phyloP scores from a whole-genome alignment of 306 rosid species.

The Sesbania bispinosa region DNA sequence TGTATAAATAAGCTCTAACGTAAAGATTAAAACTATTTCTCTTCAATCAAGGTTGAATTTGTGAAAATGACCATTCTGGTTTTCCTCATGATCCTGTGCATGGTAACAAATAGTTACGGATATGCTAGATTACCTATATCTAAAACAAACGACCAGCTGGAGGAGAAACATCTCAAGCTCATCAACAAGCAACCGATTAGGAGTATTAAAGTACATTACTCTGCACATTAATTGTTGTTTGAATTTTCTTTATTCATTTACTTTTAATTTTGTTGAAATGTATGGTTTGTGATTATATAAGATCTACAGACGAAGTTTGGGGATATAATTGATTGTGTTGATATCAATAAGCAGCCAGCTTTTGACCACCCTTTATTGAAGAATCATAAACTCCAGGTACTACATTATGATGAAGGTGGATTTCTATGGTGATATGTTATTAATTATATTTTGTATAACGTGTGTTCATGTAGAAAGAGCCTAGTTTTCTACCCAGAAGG shows the following conservation, averaged over 20 bases:
- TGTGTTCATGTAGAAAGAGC: background rate
- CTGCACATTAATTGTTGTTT: background rate
- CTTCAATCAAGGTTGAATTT: too few species aligned
- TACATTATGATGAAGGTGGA: background rate
- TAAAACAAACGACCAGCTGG: too few species aligned
- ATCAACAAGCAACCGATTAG: background rate
- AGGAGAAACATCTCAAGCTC: background rate
- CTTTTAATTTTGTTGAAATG: background rate
- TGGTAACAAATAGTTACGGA: too few species aligned
- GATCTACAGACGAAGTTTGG: background rate
- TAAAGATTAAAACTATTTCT: too few species aligned
- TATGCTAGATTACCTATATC: too few species aligned
- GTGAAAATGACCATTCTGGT: too few species aligned
- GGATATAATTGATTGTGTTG: constrained; percentile 2
- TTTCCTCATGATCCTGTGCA: too few species aligned
- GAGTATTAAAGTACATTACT: constrained; percentile 3
- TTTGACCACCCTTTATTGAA: constrained; percentile 6
- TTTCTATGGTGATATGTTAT: background rate
- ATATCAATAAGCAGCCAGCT: constrained; percentile 7
- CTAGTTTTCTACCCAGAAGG: background rate
- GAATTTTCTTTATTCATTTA: background rate
- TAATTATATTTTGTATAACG: background rate
- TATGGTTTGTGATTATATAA: background rate
- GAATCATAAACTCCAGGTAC: constrained; percentile 20
- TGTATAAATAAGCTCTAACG: too few species aligned